These are phyloP conservation scores for Hyphodiscus sp. DNA, from an alignment of 2,329 filamentous ascomycete genomes.

Conservation along the genomic window DNA sequence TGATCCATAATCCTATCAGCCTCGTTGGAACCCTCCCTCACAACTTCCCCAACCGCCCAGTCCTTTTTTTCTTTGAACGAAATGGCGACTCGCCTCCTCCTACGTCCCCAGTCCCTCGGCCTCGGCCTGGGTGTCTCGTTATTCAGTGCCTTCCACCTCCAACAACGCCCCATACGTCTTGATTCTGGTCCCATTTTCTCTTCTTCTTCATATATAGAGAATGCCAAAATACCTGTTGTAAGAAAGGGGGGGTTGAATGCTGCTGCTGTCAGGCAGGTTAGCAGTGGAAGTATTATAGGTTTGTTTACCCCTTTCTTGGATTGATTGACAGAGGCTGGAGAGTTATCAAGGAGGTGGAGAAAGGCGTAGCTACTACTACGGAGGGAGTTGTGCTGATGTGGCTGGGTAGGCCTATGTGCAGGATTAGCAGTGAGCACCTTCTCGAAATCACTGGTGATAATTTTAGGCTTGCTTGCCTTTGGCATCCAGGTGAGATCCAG, in stretches of 20 bases:
- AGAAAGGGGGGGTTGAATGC: conserved; percentile 20
- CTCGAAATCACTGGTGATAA: conserved; percentile 60
- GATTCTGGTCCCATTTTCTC: conserved; percentile 19
- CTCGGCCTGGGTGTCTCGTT: conserved; percentile 31
- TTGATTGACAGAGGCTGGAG: neutral
- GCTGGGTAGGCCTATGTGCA: conserved; percentile 18
- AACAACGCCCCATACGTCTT: conserved; percentile 28
- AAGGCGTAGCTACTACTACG: too few species aligned
- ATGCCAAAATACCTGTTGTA: conserved; percentile 27
- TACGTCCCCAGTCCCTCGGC: conserved; percentile 29
- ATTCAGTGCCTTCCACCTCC: conserved; percentile 28
- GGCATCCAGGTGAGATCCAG: conserved; percentile 30
- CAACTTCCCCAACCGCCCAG: neutral
- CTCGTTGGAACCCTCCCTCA: neutral
- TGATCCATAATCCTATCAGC: neutral
- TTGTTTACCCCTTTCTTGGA: neutral
- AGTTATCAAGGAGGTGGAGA: too few species aligned
- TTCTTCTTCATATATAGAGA: conserved; percentile 14
- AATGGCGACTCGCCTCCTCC: conserved; percentile 28
- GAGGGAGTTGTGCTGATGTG: neutral
- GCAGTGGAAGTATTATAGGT: conserved; percentile 29
- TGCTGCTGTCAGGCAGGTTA: conserved; percentile 27
- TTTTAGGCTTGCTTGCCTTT: conserved; percentile 59
- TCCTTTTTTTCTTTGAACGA: neutral
- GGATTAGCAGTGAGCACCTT: conserved; percentile 59